Evolutionary conservation across 805 yeast species (phyloP).

Genomic region (Candida ortonii): DNA sequence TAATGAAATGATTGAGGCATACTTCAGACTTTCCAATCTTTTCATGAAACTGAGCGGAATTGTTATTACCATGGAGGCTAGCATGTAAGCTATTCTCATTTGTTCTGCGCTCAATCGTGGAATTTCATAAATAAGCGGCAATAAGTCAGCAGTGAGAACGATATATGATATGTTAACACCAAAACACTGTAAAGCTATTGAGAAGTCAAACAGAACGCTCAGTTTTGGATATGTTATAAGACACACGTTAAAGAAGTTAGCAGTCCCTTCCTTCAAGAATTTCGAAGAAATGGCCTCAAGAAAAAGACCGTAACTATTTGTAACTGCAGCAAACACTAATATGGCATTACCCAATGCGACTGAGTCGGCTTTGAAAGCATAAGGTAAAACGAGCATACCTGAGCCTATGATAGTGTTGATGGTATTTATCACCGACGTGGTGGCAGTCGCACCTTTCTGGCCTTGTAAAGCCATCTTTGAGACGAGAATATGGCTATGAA

Average conservation of each 20-base stretch:
- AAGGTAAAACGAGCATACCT: constrained; percentile 74
- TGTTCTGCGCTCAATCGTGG: constrained; percentile 31
- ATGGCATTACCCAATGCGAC: constrained; percentile 53
- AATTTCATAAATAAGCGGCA: constrained; percentile 52
- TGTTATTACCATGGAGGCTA: constrained; percentile 48
- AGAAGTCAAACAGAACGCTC: constrained; percentile 67
- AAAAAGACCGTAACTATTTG: constrained; percentile 67
- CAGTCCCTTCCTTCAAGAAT: constrained; percentile 54
- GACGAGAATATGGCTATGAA: too few species aligned
- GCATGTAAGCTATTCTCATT: constrained; percentile 51
- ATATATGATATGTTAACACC: constrained; percentile 73
- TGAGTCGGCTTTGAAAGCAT: constrained; percentile 68
- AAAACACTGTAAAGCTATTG: constrained; percentile 74
- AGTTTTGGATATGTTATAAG: constrained; percentile 69
- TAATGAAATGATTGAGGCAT: constrained; percentile 69
- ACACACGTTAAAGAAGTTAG: constrained; percentile 72
- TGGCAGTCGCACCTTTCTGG: constrained; percentile 48
- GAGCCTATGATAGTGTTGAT: constrained; percentile 81
- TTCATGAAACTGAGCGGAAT: constrained; percentile 63
- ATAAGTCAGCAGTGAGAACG: constrained; percentile 72
- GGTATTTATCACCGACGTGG: constrained; percentile 63
- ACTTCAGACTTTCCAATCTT: constrained; percentile 64
- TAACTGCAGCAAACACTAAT: constrained; percentile 57
- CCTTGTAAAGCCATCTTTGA: too few species aligned
- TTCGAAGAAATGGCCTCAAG: constrained; percentile 59